These are phyloP conservation scores for Serendipita sp. DNA, from an alignment of 768 basidiomycete species.

Conservation along the genomic window DNA sequence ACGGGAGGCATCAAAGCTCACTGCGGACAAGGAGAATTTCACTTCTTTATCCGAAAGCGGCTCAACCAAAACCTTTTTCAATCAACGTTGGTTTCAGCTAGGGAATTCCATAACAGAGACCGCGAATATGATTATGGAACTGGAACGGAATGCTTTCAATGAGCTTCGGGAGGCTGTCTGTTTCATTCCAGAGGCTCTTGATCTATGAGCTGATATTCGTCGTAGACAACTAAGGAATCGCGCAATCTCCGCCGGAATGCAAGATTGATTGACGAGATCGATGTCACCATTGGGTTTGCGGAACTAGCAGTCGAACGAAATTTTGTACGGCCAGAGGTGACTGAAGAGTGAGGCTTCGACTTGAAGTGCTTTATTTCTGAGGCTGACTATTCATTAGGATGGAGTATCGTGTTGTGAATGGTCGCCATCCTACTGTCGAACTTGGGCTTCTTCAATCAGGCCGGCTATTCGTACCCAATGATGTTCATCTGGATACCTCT, in stretches of 20 bases:
- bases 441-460: slow-evolving; percentile 60
- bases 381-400: slow-evolving; percentile 21
- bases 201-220: not conserved
- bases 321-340: slow-evolving; percentile 55
- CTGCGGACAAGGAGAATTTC: slow-evolving; percentile 30
- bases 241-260: slow-evolving; percentile 54
- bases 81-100: slow-evolving; percentile 64
- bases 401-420: slow-evolving; percentile 54
- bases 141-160: slow-evolving; percentile 64
- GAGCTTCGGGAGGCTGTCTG: slow-evolving; percentile 49
- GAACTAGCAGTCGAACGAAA: slow-evolving; percentile 62
- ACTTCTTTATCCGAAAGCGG: slow-evolving; percentile 43
- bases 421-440: slow-evolving; percentile 89
- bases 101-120: slow-evolving; percentile 53
- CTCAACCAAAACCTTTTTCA: slow-evolving; percentile 54
- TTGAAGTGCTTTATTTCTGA: not conserved
- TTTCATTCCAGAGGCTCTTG: not conserved
- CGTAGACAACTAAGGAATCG: slow-evolving; percentile 47
- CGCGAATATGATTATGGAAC: slow-evolving; percentile 32
- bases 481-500: slow-evolving; percentile 40
- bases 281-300: slow-evolving; percentile 70
- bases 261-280: slow-evolving; percentile 70
- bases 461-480: slow-evolving; percentile 75
- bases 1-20: slow-evolving; percentile 40
- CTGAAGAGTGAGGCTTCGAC: slow-evolving; percentile 40